A percentile compares a stretch with the other conserved stretches of the same genome.
These are phyloP conservation scores for Aspergillus thermomutatus DNA, from an alignment of 2,329 filamentous ascomycete genomes.

Conservation along the genomic window DNA sequence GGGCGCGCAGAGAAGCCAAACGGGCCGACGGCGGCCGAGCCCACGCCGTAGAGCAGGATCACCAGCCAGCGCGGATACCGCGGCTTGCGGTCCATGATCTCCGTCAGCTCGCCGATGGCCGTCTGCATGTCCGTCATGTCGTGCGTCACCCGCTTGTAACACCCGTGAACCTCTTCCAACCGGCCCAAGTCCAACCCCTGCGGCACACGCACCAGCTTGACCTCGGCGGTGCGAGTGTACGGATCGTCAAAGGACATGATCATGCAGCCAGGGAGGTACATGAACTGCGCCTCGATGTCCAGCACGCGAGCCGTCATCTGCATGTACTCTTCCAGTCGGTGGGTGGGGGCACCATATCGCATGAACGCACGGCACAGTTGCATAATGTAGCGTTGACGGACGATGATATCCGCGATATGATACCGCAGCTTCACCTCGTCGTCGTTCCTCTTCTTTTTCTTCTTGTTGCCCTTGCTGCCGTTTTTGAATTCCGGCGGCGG, in stretches of 20 bases:
- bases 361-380: slow-evolving; percentile 27
- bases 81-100: slow-evolving; percentile 55
- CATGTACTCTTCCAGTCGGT: slow-evolving; percentile 70
- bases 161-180: slow-evolving; percentile 39
- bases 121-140: slow-evolving; percentile 40
- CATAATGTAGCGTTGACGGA: slow-evolving; percentile 41
- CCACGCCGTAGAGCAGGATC: slow-evolving; percentile 68
- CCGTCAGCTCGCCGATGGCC: slow-evolving; percentile 36
- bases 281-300: slow-evolving; percentile 80
- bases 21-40: slow-evolving; percentile 70
- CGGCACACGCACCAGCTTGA: slow-evolving; percentile 40
- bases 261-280: slow-evolving; percentile 67
- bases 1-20: slow-evolving; percentile 73
- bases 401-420: slow-evolving; percentile 64
- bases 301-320: slow-evolving; percentile 80
- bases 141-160: slow-evolving; percentile 45
- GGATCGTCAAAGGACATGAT: slow-evolving; percentile 60
- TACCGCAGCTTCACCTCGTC: neutral
- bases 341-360: slow-evolving; percentile 29
- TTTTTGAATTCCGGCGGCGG: neutral
- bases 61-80: slow-evolving; percentile 52
- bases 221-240: slow-evolving; percentile 41
- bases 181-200: slow-evolving; percentile 42
- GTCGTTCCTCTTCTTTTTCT: slow-evolving; percentile 5
- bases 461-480: neutral